These are phyloP conservation scores for Eimeria brunetti DNA, from an alignment of 169 alveolate genomes.

Conservation along the genomic window DNA sequence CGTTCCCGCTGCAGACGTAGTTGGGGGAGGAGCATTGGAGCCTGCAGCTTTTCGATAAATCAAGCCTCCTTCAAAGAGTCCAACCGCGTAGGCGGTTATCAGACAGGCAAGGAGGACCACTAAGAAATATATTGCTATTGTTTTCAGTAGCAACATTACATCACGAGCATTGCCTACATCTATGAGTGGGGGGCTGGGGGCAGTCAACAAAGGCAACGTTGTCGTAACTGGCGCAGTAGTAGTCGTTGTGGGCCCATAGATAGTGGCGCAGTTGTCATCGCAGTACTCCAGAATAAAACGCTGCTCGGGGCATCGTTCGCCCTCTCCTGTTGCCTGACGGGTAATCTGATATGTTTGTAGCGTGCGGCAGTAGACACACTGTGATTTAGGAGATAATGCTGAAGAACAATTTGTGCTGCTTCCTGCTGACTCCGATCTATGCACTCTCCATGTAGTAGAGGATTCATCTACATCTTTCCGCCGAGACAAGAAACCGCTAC, in stretches of 20 bases:
- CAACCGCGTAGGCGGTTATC: constrained; percentile 49
- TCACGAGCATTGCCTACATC: background rate
- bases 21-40: background rate
- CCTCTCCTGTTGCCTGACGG: constrained; percentile 49
- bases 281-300: constrained; percentile 36
- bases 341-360: constrained; percentile 34
- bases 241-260: constrained; percentile 50
- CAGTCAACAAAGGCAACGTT: background rate
- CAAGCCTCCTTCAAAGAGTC: constrained; percentile 29
- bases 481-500: background rate
- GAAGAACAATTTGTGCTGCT: constrained; percentile 47
- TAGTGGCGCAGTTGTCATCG: constrained; percentile 38
- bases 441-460: background rate
- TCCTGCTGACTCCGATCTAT: background rate
- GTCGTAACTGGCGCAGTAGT: background rate
- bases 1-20: background rate
- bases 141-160: constrained; percentile 43
- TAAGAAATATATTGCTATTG: constrained; percentile 35
- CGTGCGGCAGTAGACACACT: constrained; percentile 42
- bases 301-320: constrained; percentile 26
- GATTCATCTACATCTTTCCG: background rate
- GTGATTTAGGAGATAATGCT: constrained; percentile 23
- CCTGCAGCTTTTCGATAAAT: background rate
- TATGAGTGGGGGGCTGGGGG: background rate
- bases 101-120: constrained; percentile 43